Evolutionary conservation across 1,284 basidiomycete genomes (phyloP), one percentile per base, ranked within the genome.

Genomic region (Cryptococcus hybrid): DNA sequence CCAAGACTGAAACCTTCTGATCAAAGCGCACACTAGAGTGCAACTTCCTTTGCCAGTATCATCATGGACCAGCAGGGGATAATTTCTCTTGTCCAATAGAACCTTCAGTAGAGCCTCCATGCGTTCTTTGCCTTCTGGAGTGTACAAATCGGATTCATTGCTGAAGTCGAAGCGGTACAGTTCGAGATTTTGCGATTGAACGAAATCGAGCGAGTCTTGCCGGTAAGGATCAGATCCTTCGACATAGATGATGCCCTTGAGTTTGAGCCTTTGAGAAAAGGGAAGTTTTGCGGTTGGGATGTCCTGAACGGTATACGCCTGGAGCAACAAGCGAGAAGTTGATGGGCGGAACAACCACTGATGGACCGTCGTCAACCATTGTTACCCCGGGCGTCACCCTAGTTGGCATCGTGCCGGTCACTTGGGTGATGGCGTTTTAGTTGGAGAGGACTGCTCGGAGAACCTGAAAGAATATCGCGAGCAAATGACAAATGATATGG

Each of bases 281-380:
- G 24, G 24, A 24, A 24, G 24, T 24, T 24, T 74, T 71, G 53
- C 62, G 63, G 56, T 79, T 78, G 3, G 78, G 78, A 61, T 78
- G 77, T 0, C 78, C 78, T 6, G 68, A 73, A 9, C 75, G 58
- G 55, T 75, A 76, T n/a, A 77, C 64, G 7, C 73, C 72, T 1
- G 69, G 70, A 38, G 66, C 72, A 51, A 77, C 74, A 34, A 78
- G 70, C 1, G 76, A 76, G 62, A 79, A 81, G 63, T 80, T 80
- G 64, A 80, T 78, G 9, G 80, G 79, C 44, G 78, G 70, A 6
- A 80, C 73, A 7, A 77, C 59, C 12, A 72, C 63, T 5, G 24
- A 24, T 24, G 24, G 24, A 24, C 24, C 24, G 24, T 24, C 24
- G 24, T 24, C 24, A 24, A 24, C 24, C 24, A 24, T 24, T 24